phyloP scores from a whole-genome alignment of 2,329 filamentous ascomycete species.

The Cephalotrichum gorgonifer region DNA sequence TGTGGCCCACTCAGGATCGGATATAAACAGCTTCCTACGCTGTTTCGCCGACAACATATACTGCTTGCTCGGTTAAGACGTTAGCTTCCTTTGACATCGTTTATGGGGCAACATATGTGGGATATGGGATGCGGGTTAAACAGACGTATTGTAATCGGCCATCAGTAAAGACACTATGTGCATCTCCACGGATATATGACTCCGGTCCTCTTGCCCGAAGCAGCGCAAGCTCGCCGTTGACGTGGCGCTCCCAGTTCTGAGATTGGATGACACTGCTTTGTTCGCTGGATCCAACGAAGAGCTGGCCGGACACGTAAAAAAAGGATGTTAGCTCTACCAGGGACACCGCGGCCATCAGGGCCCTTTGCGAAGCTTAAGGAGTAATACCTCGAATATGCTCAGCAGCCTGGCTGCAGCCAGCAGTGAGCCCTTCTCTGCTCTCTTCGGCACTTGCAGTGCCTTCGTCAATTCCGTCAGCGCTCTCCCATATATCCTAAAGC shows the following conservation, averaged over 20 bases:
- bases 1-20: slow-evolving; percentile 2
- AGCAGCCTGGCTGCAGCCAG: background rate
- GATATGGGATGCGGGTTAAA: too few species aligned
- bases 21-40: background rate
- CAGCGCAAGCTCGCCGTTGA: background rate
- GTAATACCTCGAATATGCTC: slow-evolving; percentile 1
- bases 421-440: background rate
- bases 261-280: background rate
- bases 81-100: background rate
- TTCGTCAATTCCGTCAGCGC: background rate
- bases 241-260: background rate
- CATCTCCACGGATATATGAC: background rate
- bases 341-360: too few species aligned
- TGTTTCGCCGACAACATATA: background rate
- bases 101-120: background rate
- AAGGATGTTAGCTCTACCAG: background rate
- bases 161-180: background rate
- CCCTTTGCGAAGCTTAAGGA: background rate
- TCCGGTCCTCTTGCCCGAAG: background rate
- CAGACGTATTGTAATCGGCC: background rate
- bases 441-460: background rate
- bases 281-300: background rate
- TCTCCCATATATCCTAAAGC: background rate
- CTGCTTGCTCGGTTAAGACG: background rate
- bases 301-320: background rate